Percentiles rank a stretch among this genome's conserved stretches.
These are phyloP conservation scores for Globisporangium spinosum DNA, from an alignment of 352 stramenopile species.

Conservation along the genomic window DNA sequence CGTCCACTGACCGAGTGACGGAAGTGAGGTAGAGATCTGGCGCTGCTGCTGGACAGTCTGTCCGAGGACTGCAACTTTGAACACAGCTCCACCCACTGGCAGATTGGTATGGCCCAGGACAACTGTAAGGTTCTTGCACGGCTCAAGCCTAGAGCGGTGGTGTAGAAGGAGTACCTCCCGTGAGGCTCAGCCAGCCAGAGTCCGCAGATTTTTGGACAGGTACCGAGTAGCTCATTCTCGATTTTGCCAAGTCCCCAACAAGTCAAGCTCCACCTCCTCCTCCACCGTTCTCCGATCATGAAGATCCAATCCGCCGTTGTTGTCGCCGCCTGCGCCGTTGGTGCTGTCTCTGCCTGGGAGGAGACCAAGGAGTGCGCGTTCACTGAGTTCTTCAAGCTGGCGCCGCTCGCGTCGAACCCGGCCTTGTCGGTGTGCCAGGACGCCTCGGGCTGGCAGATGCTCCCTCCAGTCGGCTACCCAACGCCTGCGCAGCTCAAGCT, in stretches of 20 bases:
- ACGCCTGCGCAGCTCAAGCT: background rate
- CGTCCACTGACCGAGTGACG: background rate
- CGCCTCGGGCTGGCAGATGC: background rate
- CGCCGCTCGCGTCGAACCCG: background rate
- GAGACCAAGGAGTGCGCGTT: constrained; percentile 4
- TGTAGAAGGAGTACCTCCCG: background rate
- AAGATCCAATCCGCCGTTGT: constrained; percentile 8
- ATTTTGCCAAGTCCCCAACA: background rate
- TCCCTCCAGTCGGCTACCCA: background rate
- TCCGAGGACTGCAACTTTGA: background rate
- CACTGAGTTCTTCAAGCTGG: constrained; percentile 1
- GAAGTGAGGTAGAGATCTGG: background rate
- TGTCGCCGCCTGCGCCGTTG: constrained; percentile 8
- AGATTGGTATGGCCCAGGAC: background rate
- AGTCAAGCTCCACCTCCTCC: background rate
- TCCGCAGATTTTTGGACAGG: background rate
- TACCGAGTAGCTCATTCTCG: background rate
- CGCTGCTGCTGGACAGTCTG: background rate
- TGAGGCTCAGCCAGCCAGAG: background rate
- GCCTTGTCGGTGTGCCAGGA: background rate
- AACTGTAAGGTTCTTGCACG: background rate
- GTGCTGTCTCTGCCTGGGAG: constrained; percentile 6
- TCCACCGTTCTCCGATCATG: background rate
- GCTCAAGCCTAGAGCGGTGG: background rate
- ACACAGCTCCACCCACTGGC: background rate